Evolutionary conservation across 169 alveolate species (phyloP), one percentile per base, ranked within the genome.

Genomic region (Cryptosporidium ubiquitum): DNA sequence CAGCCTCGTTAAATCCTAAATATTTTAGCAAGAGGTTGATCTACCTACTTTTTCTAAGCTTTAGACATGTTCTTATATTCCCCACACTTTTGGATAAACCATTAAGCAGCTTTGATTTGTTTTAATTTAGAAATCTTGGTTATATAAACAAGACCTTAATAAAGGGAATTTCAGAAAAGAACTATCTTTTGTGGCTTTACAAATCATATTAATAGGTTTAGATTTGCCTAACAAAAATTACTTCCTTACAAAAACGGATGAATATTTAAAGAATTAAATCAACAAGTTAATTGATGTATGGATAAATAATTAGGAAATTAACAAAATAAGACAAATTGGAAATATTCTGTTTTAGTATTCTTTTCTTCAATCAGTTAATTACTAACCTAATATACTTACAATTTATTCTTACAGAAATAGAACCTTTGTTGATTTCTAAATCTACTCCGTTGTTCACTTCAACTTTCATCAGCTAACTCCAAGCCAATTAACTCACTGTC

Each of bases 381-480:
- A 55, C 66, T 23, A 12, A n/a, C 64, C 20, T 55, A 26, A 14
- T 20, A 55, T 52, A 52, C 64, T 52, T 52, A 52, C n/a, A 55
- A 55, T n/a, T 55, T 35, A 55, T 26, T 55, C 37, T 55, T 55
- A 55, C 37, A 55, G n/a, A 35, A n/a, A 55, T 9, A 55, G n/a
- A 55, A 9, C 66, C 66, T 23, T 26, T 35, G n/a, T 7, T 20
- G 16, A 12, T 5, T 55, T 35, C 66, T 26, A 7, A 55, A 31
- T 5, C 55, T 47, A 55, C 66, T 55, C 66, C 66, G 66, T n/a
- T 55, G n/a, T 55, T 55, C n/a, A 55, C 16, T 55, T 55, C n/a
- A 26, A 55, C 66, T 55, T 55, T 26, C 37, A n/a, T 55, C 20
- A 23, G 20, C 66, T 26, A 55, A 55, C n/a, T 26, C 66, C n/a